Evolutionary conservation across 805 yeast species (phyloP).

Genomic region (Wickerhamomyces bisporus): DNA sequence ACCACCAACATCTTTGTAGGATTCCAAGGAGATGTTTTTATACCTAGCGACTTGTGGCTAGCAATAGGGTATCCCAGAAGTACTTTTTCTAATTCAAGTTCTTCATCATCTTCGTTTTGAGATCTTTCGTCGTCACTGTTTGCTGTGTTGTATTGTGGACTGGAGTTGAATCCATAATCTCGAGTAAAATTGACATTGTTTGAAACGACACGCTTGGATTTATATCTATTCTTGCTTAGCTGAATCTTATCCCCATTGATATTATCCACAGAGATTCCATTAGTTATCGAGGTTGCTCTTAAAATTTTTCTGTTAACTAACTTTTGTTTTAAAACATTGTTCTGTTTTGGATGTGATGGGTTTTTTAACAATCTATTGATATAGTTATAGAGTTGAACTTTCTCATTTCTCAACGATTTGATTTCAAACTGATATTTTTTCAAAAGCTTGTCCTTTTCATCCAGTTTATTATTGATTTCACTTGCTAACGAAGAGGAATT

Average conservation of each 20-base stretch:
- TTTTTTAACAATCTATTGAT: constrained; percentile 21
- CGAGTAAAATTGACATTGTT: not conserved
- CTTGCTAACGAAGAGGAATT: constrained; percentile 2
- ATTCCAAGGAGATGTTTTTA: not conserved
- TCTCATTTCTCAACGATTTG: constrained; percentile 20
- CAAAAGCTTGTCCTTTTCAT: constrained; percentile 8
- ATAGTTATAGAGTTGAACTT: constrained; percentile 20
- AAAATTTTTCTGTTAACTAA: constrained; percentile 21
- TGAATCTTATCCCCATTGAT: too few relatives aligned
- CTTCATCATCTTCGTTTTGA: too few relatives aligned
- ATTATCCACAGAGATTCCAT: too few relatives aligned
- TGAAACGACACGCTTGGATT: not conserved
- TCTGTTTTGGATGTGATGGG: constrained; percentile 13
- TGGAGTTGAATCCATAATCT: too few relatives aligned
- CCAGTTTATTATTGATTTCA: constrained; percentile 9
- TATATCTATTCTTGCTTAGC: too few relatives aligned
- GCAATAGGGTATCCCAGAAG: not conserved
- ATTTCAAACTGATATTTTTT: constrained; percentile 16
- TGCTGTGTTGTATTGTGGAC: too few relatives aligned
- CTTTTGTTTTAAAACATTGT: constrained; percentile 20
- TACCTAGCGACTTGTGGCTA: too few relatives aligned
- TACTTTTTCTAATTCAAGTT: not conserved
- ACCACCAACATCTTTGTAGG: not conserved
- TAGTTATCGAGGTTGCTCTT: constrained; percentile 13
- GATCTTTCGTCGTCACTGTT: too few relatives aligned